Conservation (phyloP, 768 basidiomycete species). For the Kwoniella europaea region DNA sequence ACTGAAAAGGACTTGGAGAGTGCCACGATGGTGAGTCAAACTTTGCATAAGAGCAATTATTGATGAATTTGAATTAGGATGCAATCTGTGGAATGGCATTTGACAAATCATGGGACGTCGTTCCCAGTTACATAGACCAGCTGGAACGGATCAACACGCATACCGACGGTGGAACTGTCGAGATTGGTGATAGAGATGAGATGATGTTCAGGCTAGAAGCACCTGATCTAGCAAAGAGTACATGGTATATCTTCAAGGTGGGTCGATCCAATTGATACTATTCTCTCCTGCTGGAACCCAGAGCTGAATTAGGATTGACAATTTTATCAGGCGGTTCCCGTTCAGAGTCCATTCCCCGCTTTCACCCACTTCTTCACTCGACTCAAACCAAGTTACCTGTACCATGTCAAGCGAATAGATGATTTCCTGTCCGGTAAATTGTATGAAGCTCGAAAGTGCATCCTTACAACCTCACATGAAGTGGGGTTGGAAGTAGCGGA, state of each 20-base stretch:
- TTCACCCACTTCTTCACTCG: slow-evolving; percentile 34
- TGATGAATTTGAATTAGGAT: slow-evolving; percentile 28
- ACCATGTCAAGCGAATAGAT: slow-evolving; percentile 21
- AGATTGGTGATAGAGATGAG: slow-evolving; percentile 3
- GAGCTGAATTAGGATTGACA: no score
- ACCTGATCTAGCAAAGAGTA: slow-evolving; percentile 29
- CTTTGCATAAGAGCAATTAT: not conserved
- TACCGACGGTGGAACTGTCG: not conserved
- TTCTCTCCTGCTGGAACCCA: not conserved
- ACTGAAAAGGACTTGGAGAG: slow-evolving; percentile 40
- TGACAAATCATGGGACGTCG: slow-evolving; percentile 36
- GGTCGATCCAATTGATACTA: not conserved
- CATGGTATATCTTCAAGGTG: slow-evolving; percentile 41
- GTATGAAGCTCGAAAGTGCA: slow-evolving; percentile 28
- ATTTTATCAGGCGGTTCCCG: slow-evolving; percentile 35
- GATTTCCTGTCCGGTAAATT: slow-evolving; percentile 33
- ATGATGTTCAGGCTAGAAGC: slow-evolving; percentile 26
- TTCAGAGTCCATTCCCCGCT: slow-evolving; percentile 35
- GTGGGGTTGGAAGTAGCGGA: slow-evolving; percentile 45
- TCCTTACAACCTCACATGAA: slow-evolving; percentile 28
- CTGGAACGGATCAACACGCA: not conserved
- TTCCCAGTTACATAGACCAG: slow-evolving; percentile 4
- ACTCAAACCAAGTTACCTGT: slow-evolving; percentile 28
- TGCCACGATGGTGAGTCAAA: slow-evolving; percentile 39
- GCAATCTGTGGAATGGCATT: slow-evolving; percentile 52